phyloP scores from a whole-genome alignment of 148 eudicot genomes.

The Arbutus unedo region DNA sequence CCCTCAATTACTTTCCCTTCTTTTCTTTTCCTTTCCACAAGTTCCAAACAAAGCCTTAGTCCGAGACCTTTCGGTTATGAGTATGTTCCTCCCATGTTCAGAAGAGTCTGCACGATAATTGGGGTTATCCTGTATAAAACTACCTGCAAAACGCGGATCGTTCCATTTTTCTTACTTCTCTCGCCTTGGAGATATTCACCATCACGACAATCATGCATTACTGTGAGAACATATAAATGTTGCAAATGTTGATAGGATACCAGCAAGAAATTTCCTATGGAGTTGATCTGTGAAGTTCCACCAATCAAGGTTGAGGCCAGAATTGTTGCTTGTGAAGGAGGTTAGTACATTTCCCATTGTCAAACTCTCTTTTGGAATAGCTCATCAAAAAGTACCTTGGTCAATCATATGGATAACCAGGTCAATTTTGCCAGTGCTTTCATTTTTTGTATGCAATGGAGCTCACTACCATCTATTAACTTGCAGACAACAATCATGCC shows the following conservation, averaged over 20 bases:
- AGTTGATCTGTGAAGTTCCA: constrained; percentile 85
- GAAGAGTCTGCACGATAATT: too few relatives aligned
- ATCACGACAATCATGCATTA: background rate
- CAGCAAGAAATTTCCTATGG: constrained; percentile 91
- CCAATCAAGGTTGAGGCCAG: constrained; percentile 89
- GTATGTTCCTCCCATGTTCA: too few relatives aligned
- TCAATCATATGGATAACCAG: background rate
- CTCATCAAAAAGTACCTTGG: background rate
- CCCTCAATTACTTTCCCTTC: too few relatives aligned
- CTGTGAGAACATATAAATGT: background rate
- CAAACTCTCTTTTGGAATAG: background rate
- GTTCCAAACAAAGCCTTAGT: too few relatives aligned
- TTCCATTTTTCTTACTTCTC: background rate
- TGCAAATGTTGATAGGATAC: constrained; percentile 47
- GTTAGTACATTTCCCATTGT: constrained; percentile 25
- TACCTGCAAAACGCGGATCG: background rate
- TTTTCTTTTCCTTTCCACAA: too few relatives aligned
- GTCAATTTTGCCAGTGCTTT: background rate
- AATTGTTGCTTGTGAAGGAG: constrained; percentile 92
- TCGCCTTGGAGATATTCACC: background rate
- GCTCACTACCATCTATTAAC: background rate
- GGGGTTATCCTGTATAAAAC: background rate
- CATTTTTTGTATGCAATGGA: background rate
- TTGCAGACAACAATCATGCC: constrained; percentile 71
- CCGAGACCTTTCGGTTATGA: background rate